phyloP scores from a whole-genome alignment of 75 land plant genomes.

The Sequoia sempervirens region DNA sequence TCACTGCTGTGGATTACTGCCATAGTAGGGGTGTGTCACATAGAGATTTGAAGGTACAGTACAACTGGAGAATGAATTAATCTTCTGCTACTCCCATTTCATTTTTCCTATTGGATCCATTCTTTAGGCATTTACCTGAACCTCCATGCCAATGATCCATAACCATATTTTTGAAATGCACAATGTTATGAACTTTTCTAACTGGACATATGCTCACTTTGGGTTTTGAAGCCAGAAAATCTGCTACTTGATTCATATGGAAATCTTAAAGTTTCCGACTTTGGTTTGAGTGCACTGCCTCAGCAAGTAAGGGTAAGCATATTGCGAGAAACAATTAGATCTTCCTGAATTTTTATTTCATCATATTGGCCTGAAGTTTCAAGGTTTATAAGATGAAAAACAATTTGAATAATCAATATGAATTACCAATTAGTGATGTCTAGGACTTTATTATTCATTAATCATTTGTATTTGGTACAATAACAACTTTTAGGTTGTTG shows the following conservation, averaged over 20 bases:
- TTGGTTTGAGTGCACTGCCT: constrained; percentile 76
- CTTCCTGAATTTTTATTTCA: neutral
- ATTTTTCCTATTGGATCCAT: neutral
- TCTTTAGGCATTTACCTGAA: neutral
- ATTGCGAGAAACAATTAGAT: neutral
- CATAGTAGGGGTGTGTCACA: constrained; percentile 51
- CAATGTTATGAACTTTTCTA: neutral
- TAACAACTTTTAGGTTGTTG: neutral
- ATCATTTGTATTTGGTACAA: neutral
- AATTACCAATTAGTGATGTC: neutral
- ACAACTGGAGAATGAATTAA: neutral
- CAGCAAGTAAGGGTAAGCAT: constrained; percentile 55
- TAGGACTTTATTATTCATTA: neutral
- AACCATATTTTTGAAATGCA: neutral
- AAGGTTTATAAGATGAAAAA: neutral
- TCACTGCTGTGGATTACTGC: constrained; percentile 44
- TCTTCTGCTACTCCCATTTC: neutral
- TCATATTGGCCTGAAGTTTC: neutral
- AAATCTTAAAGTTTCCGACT: constrained; percentile 67
- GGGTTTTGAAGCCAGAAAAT: constrained; percentile 66
- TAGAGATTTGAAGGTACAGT: constrained; percentile 35
- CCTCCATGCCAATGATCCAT: neutral
- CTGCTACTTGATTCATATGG: constrained; percentile 61
- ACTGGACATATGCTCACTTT: neutral
- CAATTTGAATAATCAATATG: neutral